These are phyloP conservation scores for Paracamarosporium sp. DNA, from an alignment of 2,329 filamentous ascomycete genomes.

Conservation along the genomic window DNA sequence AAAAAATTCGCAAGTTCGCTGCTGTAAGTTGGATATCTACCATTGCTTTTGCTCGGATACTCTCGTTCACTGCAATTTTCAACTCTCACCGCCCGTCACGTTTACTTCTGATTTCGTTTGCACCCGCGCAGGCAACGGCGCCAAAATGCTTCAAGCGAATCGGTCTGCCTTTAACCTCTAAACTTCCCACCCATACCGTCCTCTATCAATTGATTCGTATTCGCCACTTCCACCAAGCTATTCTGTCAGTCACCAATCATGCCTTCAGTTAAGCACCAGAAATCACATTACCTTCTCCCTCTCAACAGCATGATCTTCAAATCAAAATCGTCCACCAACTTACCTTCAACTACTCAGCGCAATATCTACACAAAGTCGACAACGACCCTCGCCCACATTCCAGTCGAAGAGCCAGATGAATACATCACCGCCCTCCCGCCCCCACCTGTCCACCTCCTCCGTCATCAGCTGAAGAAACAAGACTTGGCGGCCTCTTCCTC, in stretches of 20 bases:
- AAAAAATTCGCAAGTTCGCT: background rate
- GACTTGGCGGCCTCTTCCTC: background rate
- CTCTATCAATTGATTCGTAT: background rate
- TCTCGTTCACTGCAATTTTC: background rate
- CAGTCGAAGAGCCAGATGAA: constrained; percentile 10
- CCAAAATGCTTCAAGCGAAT: background rate
- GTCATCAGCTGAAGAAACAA: background rate
- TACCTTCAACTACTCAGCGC: constrained; percentile 3
- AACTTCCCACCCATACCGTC: background rate
- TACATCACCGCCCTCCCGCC: constrained; percentile 21
- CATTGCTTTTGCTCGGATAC: background rate
- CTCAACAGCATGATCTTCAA: constrained; percentile 16
- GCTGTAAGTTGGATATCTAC: background rate
- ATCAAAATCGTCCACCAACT: constrained; percentile 5
- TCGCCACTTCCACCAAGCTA: background rate
- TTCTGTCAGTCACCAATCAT: background rate
- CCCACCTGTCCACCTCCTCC: background rate
- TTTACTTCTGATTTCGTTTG: background rate
- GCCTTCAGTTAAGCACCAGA: background rate
- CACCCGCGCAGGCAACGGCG: background rate
- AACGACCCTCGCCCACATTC: background rate
- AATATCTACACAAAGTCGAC: constrained; percentile 2
- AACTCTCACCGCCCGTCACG: background rate
- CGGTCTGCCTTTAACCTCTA: background rate
- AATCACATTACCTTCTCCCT: constrained; percentile 11